A percentile compares a stretch with the other conserved stretches of the same genome.
Conservation (phyloP, 371 early-diverging fungal genomes). For the Syncephalis fuscata region DNA sequence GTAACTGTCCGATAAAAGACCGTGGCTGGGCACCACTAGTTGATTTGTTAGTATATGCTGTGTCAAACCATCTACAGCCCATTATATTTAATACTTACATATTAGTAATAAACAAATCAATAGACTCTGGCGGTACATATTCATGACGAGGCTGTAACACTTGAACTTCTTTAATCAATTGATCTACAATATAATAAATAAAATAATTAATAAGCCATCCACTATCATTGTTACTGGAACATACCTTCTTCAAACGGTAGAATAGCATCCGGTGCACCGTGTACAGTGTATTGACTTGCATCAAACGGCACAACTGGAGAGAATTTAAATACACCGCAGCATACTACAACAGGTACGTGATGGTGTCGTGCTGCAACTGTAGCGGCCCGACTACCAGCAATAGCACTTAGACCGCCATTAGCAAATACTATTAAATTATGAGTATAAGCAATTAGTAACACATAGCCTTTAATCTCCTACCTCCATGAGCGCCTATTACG, state of each 20-base stretch:
- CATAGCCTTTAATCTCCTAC: slow-evolving; percentile 12
- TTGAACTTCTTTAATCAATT: slow-evolving; percentile 59
- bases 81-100: slow-evolving; percentile 28
- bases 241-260: slow-evolving; percentile 57
- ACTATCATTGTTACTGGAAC: no score
- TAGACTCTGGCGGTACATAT: slow-evolving; percentile 75
- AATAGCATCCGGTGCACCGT: slow-evolving; percentile 64
- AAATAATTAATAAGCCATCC: neutral
- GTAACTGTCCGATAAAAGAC: no score
- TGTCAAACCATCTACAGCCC: no score
- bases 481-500: slow-evolving; percentile 83
- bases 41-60: no score
- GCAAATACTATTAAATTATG: slow-evolving; percentile 81
- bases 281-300: slow-evolving; percentile 60
- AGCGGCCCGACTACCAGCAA: slow-evolving; percentile 62
- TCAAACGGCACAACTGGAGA: slow-evolving; percentile 82
- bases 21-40: no score
- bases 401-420: slow-evolving; percentile 82
- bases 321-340: slow-evolving; percentile 69
- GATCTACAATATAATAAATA: slow-evolving; percentile 26
- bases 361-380: slow-evolving; percentile 88
- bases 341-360: slow-evolving; percentile 74
- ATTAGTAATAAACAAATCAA: slow-evolving; percentile 82
- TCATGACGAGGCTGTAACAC: slow-evolving; percentile 77
- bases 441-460: no score